Conservation (phyloP, 2,329 filamentous ascomycete genomes). For the Ilyonectria robusta region DNA sequence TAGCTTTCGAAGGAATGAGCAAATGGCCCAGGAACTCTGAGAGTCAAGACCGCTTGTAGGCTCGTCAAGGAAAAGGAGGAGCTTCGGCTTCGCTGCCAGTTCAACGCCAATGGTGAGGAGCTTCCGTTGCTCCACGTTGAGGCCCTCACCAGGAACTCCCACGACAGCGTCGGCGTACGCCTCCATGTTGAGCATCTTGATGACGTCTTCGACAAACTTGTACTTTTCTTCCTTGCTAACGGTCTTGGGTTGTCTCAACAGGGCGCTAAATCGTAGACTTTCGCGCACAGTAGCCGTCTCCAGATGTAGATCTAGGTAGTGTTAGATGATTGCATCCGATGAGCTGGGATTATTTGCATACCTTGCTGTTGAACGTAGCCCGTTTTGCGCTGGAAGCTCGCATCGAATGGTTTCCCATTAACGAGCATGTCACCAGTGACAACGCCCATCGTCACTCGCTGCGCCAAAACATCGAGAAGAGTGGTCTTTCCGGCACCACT, state of each 20-base stretch:
- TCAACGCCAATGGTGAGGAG: constrained; percentile 74
- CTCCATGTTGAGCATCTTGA: constrained; percentile 76
- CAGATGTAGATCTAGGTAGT: constrained; percentile 65
- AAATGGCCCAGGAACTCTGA: constrained; percentile 75
- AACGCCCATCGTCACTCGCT: constrained; percentile 71
- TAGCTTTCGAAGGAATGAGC: constrained; percentile 73
- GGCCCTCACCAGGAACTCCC: constrained; percentile 72
- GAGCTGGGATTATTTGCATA: constrained; percentile 32
- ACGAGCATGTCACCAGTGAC: constrained; percentile 78
- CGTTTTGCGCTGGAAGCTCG: constrained; percentile 74
- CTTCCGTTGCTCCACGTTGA: constrained; percentile 75
- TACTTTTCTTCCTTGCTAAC: constrained; percentile 71
- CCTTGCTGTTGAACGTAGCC: constrained; percentile 79
- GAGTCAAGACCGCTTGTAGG: constrained; percentile 74
- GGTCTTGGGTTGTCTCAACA: constrained; percentile 68
- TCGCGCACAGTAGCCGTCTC: constrained; percentile 70
- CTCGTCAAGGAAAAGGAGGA: constrained; percentile 75
- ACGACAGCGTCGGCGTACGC: constrained; percentile 78
- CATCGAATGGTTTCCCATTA: constrained; percentile 69
- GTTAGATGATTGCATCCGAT: constrained; percentile 19
- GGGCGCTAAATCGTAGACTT: constrained; percentile 68
- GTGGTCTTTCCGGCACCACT: constrained; percentile 63
- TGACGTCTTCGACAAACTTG: constrained; percentile 74
- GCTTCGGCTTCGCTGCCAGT: constrained; percentile 68
- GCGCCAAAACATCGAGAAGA: constrained; percentile 58